These are phyloP conservation scores for Mortierella sp. DNA, from an alignment of 371 early-diverging fungal genomes.

Conservation along the genomic window DNA sequence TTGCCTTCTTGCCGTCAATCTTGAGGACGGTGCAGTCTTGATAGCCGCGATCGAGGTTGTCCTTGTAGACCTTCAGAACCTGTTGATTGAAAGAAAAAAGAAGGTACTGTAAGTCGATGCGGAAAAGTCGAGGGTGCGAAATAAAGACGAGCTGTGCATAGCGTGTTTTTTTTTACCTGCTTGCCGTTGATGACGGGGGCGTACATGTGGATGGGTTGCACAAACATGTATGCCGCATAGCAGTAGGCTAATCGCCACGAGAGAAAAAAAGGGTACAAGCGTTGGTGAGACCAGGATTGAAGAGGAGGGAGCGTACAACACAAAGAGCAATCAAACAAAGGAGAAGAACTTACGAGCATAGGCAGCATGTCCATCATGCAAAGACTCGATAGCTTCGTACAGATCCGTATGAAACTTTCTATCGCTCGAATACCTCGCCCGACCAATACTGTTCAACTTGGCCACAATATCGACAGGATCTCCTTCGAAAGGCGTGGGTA, in stretches of 20 bases:
- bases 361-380: constrained; percentile 19
- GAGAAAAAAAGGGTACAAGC: background rate
- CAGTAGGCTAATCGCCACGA: background rate
- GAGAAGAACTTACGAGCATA: constrained; percentile 9
- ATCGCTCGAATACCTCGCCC: background rate
- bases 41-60: constrained; percentile 6
- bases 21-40: constrained; percentile 19
- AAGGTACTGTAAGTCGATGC: background rate
- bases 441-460: background rate
- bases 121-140: background rate
- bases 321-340: background rate
- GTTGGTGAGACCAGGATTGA: background rate
- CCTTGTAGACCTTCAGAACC: constrained; percentile 14
- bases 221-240: constrained; percentile 15
- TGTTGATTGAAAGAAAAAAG: background rate
- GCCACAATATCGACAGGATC: background rate
- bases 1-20: constrained; percentile 17
- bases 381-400: constrained; percentile 4
- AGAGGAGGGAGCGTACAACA: background rate
- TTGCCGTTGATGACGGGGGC: constrained; percentile 28
- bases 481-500: background rate
- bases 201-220: constrained; percentile 20
- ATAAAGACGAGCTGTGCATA: background rate
- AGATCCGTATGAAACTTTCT: constrained; percentile 15
- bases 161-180: background rate